phyloP scores from a whole-genome alignment of 768 basidiomycete genomes.

The Boletus rex-veris region DNA sequence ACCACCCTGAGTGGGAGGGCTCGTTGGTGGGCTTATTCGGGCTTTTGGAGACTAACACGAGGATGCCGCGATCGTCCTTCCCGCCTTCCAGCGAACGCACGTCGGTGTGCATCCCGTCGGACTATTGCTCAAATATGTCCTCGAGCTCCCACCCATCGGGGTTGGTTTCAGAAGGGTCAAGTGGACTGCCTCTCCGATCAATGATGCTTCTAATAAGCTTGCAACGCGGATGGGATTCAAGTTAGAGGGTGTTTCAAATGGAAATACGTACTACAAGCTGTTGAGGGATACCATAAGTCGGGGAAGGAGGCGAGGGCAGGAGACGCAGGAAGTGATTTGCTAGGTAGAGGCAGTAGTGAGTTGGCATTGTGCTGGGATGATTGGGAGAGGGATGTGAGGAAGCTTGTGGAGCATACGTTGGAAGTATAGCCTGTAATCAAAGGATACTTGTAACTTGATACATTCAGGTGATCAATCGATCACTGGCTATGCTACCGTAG shows the following conservation, averaged over 20 bases:
- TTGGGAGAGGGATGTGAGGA: too few relatives aligned
- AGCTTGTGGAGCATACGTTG: too few relatives aligned
- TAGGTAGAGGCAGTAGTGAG: too few relatives aligned
- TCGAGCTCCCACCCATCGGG: constrained; percentile 30
- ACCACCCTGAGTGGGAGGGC: constrained; percentile 28
- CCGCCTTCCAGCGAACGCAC: constrained; percentile 40
- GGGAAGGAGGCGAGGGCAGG: constrained; percentile 27
- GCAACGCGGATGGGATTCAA: constrained; percentile 48
- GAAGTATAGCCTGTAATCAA: too few relatives aligned
- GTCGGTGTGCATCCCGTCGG: constrained; percentile 38
- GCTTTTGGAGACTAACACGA: constrained; percentile 23
- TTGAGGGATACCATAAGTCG: constrained; percentile 23
- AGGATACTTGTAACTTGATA: too few relatives aligned
- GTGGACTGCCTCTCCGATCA: constrained; percentile 39
- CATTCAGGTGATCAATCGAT: too few relatives aligned
- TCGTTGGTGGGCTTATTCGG: constrained; percentile 38
- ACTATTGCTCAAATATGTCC: constrained; percentile 32
- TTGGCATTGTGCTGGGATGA: too few relatives aligned
- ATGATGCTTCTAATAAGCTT: constrained; percentile 36
- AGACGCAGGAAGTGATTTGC: constrained; percentile 21
- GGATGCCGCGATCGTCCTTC: constrained; percentile 29
- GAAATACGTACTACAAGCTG: constrained; percentile 28
- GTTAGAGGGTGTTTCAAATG: constrained; percentile 42
- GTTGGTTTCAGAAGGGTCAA: constrained; percentile 45
- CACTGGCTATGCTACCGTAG: too few relatives aligned